Conservation (phyloP, 495 filamentous ascomycete genomes). For the Paragyromitra xinjiangensis region DNA sequence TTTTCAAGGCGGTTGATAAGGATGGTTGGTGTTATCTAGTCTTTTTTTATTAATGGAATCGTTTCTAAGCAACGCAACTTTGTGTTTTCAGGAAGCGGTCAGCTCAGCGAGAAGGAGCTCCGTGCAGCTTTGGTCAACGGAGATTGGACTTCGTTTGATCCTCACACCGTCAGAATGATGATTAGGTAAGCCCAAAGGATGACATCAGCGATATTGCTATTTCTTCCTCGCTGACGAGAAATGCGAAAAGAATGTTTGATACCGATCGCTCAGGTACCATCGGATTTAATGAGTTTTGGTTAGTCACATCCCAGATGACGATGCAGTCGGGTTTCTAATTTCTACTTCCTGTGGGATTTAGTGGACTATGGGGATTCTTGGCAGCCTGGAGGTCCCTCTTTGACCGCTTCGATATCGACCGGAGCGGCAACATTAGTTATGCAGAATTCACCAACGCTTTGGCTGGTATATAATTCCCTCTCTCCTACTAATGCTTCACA, state of each 20-base stretch:
- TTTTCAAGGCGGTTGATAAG: constrained; percentile 93
- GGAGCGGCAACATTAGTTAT: constrained; percentile 82
- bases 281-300: constrained; percentile 93
- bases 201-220: neutral
- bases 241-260: constrained; percentile 81
- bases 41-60: constrained; percentile 2
- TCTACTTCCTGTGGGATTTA: constrained; percentile 36
- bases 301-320: constrained; percentile 28
- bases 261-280: constrained; percentile 86
- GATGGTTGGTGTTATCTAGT: constrained; percentile 64
- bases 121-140: constrained; percentile 93
- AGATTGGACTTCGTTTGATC: constrained; percentile 92
- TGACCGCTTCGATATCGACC: constrained; percentile 92
- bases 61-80: constrained; percentile 30
- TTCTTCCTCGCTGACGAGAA: constrained; percentile 21
- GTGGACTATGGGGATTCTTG: constrained; percentile 91
- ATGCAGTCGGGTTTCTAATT: constrained; percentile 32
- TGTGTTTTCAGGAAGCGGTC: constrained; percentile 69
- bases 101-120: constrained; percentile 87
- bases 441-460: constrained; percentile 91
- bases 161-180: constrained; percentile 98
- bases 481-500: neutral
- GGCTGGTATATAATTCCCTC: constrained; percentile 59
- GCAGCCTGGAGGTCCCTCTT: constrained; percentile 93
- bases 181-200: constrained; percentile 64